These are phyloP conservation scores for Acacia pycnantha DNA, from an alignment of 331 rosid species.

Conservation along the genomic window DNA sequence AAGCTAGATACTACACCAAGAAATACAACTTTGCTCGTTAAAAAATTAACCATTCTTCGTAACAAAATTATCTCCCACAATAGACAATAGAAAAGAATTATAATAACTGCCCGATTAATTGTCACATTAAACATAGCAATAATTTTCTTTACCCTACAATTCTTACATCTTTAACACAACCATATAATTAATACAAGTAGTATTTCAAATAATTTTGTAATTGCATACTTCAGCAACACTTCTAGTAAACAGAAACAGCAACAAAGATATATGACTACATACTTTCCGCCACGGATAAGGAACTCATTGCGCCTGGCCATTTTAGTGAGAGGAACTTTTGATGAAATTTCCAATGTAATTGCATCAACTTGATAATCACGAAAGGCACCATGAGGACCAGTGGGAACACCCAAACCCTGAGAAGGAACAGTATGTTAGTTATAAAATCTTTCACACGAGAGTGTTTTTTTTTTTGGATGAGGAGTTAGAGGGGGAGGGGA, in stretches of 20 bases:
- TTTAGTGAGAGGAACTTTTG: constrained; percentile 56
- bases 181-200: background rate
- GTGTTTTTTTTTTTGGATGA: background rate
- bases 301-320: constrained; percentile 60
- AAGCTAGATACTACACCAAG: constrained; percentile 19
- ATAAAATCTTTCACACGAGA: background rate
- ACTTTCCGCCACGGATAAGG: constrained; percentile 82
- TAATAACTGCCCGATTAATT: constrained; percentile 2
- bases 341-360: constrained; percentile 78
- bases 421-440: constrained; percentile 25
- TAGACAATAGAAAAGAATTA: constrained; percentile 7
- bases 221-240: constrained; percentile 14
- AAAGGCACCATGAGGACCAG: constrained; percentile 95
- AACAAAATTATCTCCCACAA: constrained; percentile 1
- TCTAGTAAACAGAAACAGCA: background rate
- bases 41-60: background rate
- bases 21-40: constrained; percentile 3
- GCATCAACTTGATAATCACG: constrained; percentile 98
- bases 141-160: background rate
- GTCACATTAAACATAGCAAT: constrained; percentile 7
- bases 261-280: constrained; percentile 20
- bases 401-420: constrained; percentile 92
- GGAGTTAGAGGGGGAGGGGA: background rate
- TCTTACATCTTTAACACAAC: background rate
- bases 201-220: constrained; percentile 2